Base-by-base conservation (phyloP, 345 rosid genomes). In the Citrus sinensis region DNA sequence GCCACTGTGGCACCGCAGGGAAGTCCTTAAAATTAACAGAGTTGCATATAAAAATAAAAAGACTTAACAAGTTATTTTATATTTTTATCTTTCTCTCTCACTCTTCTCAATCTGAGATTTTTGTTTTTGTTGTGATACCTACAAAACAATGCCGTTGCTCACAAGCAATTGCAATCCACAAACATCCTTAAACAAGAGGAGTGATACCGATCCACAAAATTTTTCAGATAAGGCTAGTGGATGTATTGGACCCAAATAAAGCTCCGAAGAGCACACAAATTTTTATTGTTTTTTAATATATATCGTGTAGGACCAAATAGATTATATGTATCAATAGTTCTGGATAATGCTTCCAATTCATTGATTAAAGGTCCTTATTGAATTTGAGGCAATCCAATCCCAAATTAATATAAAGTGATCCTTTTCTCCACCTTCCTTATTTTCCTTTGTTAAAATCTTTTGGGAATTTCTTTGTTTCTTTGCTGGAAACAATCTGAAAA, bases 321-420 rank as follows among this genome's bases (percentile, higher is more conserved):
- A 17, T 56, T 56, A 56, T 2, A 29, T 22, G 20, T 3, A 56
- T 70, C 77, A 62, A 19, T 24, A 76, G 22, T 76, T 32, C 51
- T 35, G 65, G 81, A 80, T 76, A 19, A 40, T 76, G 40, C 29
- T 79, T 51, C 13, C 74, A 7, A 65, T 32, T 17, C 5, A 62
- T 49, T 60, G 7, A 60, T 49, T 60, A 10, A 10, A 74, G 29
- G 27, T 4, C 56, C 75, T 16, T 35, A 32, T 67, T 40, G 42
- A 65, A 49, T 51, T 60, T 80, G 83, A 77, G 86, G 83, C 83
- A 83, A 37, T 67, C 83, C 75, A 74, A 75, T 76, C 80, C 37
- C 55, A 39, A 76, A 0, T 3, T 35, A 77, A 30, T 72, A 61
- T 79, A 66, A 49, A 76, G 20, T 30, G 19, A 20, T 54, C 46